Percentiles rank a stretch among this genome's conserved stretches.
These are phyloP conservation scores for Erythrophleum ivorense DNA, from an alignment of 331 rosid species.

Conservation along the genomic window DNA sequence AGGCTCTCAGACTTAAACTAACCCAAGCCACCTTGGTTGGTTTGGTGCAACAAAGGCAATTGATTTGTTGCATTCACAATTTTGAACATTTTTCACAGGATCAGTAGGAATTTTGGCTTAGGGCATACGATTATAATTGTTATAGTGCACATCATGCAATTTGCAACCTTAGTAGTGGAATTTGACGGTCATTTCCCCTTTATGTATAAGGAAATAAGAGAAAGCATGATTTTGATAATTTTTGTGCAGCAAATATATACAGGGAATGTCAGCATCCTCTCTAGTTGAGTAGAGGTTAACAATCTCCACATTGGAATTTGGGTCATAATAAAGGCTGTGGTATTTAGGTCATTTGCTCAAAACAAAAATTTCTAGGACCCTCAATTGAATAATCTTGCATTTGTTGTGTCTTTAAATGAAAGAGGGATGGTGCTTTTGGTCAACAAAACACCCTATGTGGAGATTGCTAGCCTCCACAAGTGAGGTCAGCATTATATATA, in stretches of 20 bases:
- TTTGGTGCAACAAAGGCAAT: conserved; percentile 13
- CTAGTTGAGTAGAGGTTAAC: not conserved
- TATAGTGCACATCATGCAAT: not conserved
- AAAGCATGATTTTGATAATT: not conserved
- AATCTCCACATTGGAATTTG: not conserved
- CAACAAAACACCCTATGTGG: not conserved
- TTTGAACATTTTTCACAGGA: not conserved
- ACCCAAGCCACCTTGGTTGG: not conserved
- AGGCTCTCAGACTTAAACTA: not conserved
- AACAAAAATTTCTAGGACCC: not conserved
- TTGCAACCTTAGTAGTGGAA: not conserved
- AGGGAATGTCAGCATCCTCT: not conserved
- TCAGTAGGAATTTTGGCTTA: not conserved
- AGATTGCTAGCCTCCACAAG: not conserved
- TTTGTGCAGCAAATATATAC: not conserved
- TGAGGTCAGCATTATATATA: not conserved
- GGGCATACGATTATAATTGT: not conserved
- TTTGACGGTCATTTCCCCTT: not conserved
- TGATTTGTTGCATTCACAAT: conserved; percentile 9
- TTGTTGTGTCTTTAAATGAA: not conserved
- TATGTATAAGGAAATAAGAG: conserved; percentile 15
- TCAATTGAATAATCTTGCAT: not conserved
- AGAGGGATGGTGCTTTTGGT: not conserved
- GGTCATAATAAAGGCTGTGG: not conserved
- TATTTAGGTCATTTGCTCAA: not conserved